Evolutionary conservation across 331 rosid genomes (phyloP).

Genomic region (Acacia concinna): DNA sequence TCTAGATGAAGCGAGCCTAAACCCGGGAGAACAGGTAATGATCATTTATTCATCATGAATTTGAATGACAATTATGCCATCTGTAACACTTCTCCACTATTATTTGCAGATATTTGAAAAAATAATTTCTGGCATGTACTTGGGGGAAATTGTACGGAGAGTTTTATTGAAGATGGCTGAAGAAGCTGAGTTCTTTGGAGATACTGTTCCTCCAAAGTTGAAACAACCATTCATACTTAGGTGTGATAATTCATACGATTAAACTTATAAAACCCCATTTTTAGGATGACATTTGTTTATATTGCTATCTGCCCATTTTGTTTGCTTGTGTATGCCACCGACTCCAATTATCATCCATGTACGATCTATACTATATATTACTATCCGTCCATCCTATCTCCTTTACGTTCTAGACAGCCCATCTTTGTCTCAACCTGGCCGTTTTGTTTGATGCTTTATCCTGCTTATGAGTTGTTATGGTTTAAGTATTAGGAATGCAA

Average conservation of each 20-base stretch:
- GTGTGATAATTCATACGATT: constrained; percentile 36
- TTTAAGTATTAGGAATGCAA: neutral
- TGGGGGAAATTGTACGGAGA: constrained; percentile 88
- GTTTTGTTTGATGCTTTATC: constrained; percentile 5
- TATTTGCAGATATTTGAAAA: constrained; percentile 81
- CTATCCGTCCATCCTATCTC: too few species aligned
- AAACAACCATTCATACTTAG: constrained; percentile 71
- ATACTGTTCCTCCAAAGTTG: constrained; percentile 76
- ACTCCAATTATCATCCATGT: too few species aligned
- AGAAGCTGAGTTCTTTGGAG: constrained; percentile 87
- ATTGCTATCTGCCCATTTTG: neutral
- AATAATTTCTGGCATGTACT: constrained; percentile 95
- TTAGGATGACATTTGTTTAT: constrained; percentile 10
- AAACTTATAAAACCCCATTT: neutral
- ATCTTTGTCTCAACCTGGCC: constrained; percentile 5
- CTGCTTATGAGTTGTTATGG: neutral
- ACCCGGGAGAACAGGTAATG: constrained; percentile 95
- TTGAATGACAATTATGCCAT: constrained; percentile 22
- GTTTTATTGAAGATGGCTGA: constrained; percentile 82
- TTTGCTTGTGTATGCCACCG: neutral
- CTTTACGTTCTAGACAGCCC: too few species aligned
- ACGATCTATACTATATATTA: too few species aligned
- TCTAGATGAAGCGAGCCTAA: constrained; percentile 77
- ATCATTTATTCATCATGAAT: constrained; percentile 20
- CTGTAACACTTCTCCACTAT: constrained; percentile 29